phyloP scores from a whole-genome alignment of 768 basidiomycete species.

The Lyophyllum decastes region DNA sequence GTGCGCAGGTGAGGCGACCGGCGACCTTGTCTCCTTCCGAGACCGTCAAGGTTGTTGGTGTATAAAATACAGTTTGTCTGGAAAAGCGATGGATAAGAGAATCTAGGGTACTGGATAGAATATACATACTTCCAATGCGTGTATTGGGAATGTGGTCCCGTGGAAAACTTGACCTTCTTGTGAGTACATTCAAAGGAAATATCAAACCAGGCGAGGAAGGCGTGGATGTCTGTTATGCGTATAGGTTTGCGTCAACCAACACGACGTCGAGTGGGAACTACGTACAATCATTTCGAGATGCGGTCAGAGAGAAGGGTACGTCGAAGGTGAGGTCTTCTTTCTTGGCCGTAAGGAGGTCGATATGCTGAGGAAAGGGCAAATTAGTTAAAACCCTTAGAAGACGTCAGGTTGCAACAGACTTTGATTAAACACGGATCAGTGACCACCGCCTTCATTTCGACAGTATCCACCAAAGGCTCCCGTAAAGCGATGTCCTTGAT shows the following conservation, averaged over 20 bases:
- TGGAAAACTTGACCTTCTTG: conserved; percentile 94
- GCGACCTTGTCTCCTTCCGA: conserved; percentile 69
- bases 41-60: conserved; percentile 73
- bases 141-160: conserved; percentile 96
- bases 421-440: conserved; percentile 91
- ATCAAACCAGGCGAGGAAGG: conserved; percentile 99
- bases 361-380: conserved; percentile 52
- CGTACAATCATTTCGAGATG: conserved; percentile 91
- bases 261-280: conserved; percentile 9
- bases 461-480: conserved; percentile 98
- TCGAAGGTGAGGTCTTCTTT: conserved; percentile 94
- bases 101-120: not conserved
- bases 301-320: conserved; percentile 74
- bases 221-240: conserved; percentile 74
- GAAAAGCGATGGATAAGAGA: not conserved
- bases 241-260: not conserved
- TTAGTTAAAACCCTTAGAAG: not conserved
- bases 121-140: conserved; percentile 91
- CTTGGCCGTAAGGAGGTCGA: conserved; percentile 87
- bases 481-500: conserved; percentile 98
- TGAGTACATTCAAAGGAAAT: conserved; percentile 94
- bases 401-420: conserved; percentile 38
- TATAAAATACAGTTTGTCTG: conserved; percentile 98
- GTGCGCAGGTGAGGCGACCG: conserved; percentile 77
- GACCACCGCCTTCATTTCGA: conserved; percentile 93